Evolutionary conservation across 2,329 filamentous ascomycete genomes (phyloP).

Genomic region (Fusarium sp.): DNA sequence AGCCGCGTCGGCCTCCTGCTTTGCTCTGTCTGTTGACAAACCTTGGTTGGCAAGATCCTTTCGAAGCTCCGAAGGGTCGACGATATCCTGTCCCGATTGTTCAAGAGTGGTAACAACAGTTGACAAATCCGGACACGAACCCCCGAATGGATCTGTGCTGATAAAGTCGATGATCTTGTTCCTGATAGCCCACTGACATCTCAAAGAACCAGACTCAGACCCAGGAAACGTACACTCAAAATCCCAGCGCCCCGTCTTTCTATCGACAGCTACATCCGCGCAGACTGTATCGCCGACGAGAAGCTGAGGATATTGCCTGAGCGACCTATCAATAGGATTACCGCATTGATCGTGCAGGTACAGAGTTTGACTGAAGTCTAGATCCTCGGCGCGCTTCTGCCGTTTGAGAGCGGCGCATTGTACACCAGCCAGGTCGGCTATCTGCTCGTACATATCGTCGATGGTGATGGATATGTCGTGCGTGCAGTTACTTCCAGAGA

Average conservation of each 20-base stretch:
- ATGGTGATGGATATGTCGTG: slow-evolving; percentile 53
- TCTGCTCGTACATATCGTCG: slow-evolving; percentile 52
- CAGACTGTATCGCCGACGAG: slow-evolving; percentile 52
- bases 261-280: slow-evolving; percentile 47
- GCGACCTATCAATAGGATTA: slow-evolving; percentile 44
- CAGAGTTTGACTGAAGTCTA: slow-evolving; percentile 52
- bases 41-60: slow-evolving; percentile 47
- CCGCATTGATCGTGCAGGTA: slow-evolving; percentile 55
- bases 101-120: slow-evolving; percentile 54
- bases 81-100: slow-evolving; percentile 47
- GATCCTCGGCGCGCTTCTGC: slow-evolving; percentile 44
- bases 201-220: slow-evolving; percentile 46
- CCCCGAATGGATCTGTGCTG: slow-evolving; percentile 53
- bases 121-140: slow-evolving; percentile 53
- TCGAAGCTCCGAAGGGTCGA: slow-evolving; percentile 47
- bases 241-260: slow-evolving; percentile 50
- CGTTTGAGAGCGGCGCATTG: slow-evolving; percentile 48
- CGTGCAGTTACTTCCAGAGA: slow-evolving; percentile 52
- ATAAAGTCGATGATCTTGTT: slow-evolving; percentile 53
- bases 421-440: slow-evolving; percentile 50
- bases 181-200: slow-evolving; percentile 52
- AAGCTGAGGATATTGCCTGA: slow-evolving; percentile 51
- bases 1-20: slow-evolving; percentile 45
- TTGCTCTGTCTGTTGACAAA: slow-evolving; percentile 32
- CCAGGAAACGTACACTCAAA: slow-evolving; percentile 56